Evolutionary conservation across 1,284 basidiomycete species (phyloP).

Genomic region (Sphagnurus paluster): DNA sequence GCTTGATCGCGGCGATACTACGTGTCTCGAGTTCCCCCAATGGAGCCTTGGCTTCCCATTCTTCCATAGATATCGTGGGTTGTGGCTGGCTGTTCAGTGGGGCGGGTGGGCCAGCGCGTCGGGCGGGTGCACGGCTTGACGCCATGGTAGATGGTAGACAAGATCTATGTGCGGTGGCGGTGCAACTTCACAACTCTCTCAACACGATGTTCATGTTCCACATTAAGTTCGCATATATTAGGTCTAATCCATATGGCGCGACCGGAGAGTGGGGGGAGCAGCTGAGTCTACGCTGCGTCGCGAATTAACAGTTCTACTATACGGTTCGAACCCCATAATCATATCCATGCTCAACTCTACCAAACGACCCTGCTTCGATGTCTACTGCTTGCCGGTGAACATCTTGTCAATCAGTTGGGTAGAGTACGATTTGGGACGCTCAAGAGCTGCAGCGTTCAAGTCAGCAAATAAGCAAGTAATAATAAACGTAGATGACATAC

Average conservation of each 20-base stretch:
- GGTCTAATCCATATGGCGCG: neutral
- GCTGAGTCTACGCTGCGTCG: neutral
- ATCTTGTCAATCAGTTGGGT: slow-evolving; percentile 75
- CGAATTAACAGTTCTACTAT: slow-evolving; percentile 8
- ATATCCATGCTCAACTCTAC: no score
- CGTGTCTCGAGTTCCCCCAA: slow-evolving; percentile 68
- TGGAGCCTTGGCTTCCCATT: slow-evolving; percentile 86
- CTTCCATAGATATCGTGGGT: slow-evolving; percentile 53
- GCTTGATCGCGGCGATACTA: slow-evolving; percentile 67
- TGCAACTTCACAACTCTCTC: neutral
- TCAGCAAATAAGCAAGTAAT: neutral
- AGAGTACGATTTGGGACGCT: slow-evolving; percentile 87
- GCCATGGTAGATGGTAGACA: slow-evolving; percentile 10
- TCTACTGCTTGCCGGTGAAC: slow-evolving; percentile 52
- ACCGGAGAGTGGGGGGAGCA: neutral
- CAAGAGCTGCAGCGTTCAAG: slow-evolving; percentile 57
- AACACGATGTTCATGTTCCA: neutral
- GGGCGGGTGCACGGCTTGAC: slow-evolving; percentile 12
- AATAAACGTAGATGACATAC: slow-evolving; percentile 43
- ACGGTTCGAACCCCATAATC: no score
- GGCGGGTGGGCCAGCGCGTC: slow-evolving; percentile 11
- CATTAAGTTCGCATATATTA: slow-evolving; percentile 1
- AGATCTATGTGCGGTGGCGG: slow-evolving; percentile 8
- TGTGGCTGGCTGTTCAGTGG: slow-evolving; percentile 15
- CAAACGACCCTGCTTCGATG: no score